Percentiles rank a stretch among this genome's conserved stretches.
Evolutionary conservation across 2,329 filamentous ascomycete genomes (phyloP).

Genomic region (Fusarium subglutinans): DNA sequence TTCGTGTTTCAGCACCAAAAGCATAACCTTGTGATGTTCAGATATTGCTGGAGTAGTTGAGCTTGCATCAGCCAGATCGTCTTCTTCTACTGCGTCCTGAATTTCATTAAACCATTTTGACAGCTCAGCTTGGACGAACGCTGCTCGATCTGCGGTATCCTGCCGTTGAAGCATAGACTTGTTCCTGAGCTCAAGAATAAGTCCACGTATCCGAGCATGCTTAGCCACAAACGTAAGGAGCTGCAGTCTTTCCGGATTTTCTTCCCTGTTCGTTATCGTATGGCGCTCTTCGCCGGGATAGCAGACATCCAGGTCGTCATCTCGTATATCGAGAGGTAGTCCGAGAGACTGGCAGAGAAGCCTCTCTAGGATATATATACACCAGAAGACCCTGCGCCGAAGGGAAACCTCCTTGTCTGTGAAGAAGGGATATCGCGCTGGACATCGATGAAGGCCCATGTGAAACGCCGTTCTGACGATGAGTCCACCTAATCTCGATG

Average conservation of each 20-base stretch:
- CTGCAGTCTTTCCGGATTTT: conserved; percentile 43
- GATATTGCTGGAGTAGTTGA: conserved; percentile 31
- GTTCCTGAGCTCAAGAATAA: conserved; percentile 62
- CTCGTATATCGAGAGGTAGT: conserved; percentile 62
- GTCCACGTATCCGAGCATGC: conserved; percentile 59
- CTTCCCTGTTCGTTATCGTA: conserved; percentile 19
- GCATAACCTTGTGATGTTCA: conserved; percentile 52
- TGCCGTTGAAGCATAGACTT: conserved; percentile 59
- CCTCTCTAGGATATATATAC: conserved; percentile 64
- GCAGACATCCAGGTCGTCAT: conserved; percentile 68
- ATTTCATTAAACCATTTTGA: conserved; percentile 64
- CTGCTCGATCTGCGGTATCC: conserved; percentile 53
- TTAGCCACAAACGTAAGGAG: conserved; percentile 54
- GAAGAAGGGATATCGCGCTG: conserved; percentile 61
- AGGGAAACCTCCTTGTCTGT: conserved; percentile 55
- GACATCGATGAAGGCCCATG: conserved; percentile 67
- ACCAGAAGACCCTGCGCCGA: conserved; percentile 65
- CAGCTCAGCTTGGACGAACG: conserved; percentile 58
- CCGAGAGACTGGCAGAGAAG: conserved; percentile 66
- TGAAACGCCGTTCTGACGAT: conserved; percentile 66
- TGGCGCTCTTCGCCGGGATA: conserved; percentile 61
- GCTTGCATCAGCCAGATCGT: conserved; percentile 30
- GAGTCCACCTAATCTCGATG: conserved; percentile 64
- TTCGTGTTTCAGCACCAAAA: conserved; percentile 59
- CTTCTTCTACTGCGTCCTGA: conserved; percentile 57